Evolutionary conservation across 495 filamentous ascomycete species (phyloP), one percentile per base, ranked within the genome.

Genomic region (Pyrenopolyporus hunteri): DNA sequence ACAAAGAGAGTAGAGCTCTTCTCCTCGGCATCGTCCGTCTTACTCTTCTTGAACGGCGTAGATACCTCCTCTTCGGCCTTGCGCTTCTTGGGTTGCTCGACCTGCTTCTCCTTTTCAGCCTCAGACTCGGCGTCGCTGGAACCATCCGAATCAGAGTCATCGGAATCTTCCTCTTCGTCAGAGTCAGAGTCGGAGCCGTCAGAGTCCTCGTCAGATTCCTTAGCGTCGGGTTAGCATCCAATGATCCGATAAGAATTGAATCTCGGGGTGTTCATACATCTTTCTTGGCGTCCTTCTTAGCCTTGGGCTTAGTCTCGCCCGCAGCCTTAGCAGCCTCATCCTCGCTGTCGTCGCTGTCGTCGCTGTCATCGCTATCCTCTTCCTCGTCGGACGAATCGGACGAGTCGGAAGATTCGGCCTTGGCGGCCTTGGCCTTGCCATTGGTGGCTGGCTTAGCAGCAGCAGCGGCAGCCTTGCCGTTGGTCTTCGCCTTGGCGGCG

Each of bases 1-100:
- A 95, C 85, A 77, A 96, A 97, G 42, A 98, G 86, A 67, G 81
- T 82, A 16, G 83, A 81, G 59, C 80, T 81, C 71, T 85, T 83
- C 6, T 82, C 80, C 31, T 66, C 67, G 14, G 62, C 66, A 25
- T 65, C 80, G 28, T 85, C 85, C 14, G 83, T 84, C 88, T 97
- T 97, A 72, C 78, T 76, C 85, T 96, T 97, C 87, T 98, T 98
- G 50, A 83, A 74, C 3, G 78, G 61, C 20, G 81, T 72, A 35
- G 85, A 75, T 8, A 76, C 76, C 42, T 84, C 77, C 58, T 86
- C 87, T 45, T 87, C 88, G 49, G 91, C 91, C 84, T 96, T 96
- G 79, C 92, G 92, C 85, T 96, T 95, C 86, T 94, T 95, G 64
- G 83, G 81, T 63, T 79, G 73, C 57, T 83, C 78, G 42, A 82